Evolutionary conservation across 345 rosid genomes (phyloP), one percentile per base, ranked within the genome.

Genomic region (Aquilaria malaccensis): DNA sequence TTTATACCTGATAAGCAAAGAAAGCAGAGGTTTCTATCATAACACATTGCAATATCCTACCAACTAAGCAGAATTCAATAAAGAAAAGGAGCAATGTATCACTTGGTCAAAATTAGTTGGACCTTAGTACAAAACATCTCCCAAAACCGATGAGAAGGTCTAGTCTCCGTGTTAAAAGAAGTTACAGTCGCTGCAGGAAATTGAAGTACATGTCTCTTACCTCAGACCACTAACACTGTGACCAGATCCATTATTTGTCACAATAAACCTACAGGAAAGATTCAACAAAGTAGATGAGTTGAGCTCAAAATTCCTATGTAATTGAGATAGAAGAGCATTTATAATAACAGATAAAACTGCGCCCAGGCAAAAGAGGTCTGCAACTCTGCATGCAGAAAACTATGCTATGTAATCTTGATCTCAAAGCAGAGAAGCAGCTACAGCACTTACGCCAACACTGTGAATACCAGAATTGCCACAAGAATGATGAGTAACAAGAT

Each of bases 391-490:
- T 30, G 46, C 53, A 63, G 30, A 29, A 53, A 52, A 30, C 13
- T 22, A 10, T 13, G 15, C 11, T 46, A 22, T 45, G 22, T 6
- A 10, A 2, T 14, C 50, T 22, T 11, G 30, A n/a, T 4, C 43
- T 37, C 43, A 37, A 37, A 37, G 43, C 30, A 45, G 55, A 5
- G 7, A 37, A 37, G 43, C 30, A 45, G 55, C 10, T 7, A 30
- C 50, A 59, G 51, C 74, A 81, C 96, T 89, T 93, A 93, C 96
- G 96, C 98, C 73, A 89, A 67, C 11, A 93, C 97, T 0, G 98
- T 93, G 74, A 93, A 93, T 47, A 87, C 81, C 62, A 87, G 87
- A 67, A 93, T 87, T 3, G 81, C 94, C 30, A 93, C 76, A 80
- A 93, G 77, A 62, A 85, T 74, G 37, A 85, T 61, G 78, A 85